Percentiles rank a stretch among this genome's conserved stretches.
These are phyloP conservation scores for Solanum microdontum DNA, from an alignment of 257 asterid species.

Conservation along the genomic window DNA sequence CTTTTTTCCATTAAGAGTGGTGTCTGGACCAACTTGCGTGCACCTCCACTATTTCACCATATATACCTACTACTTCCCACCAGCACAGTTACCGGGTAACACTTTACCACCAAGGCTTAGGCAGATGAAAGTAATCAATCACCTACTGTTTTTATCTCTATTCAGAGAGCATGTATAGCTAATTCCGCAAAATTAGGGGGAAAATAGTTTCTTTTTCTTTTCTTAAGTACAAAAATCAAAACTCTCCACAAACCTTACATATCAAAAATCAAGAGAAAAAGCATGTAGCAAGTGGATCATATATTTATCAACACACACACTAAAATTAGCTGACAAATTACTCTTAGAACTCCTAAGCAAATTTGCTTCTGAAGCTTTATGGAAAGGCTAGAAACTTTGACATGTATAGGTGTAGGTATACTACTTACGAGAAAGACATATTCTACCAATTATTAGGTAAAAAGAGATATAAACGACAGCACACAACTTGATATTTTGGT, in stretches of 20 bases:
- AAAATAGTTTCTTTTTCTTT: fast-evolving
- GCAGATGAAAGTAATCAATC: neutral
- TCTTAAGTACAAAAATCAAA: neutral
- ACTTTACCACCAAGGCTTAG: neutral
- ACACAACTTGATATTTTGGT: neutral
- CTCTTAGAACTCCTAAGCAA: neutral
- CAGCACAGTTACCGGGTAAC: neutral
- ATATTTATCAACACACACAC: neutral
- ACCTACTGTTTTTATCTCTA: neutral
- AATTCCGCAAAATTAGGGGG: neutral
- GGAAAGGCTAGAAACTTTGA: neutral
- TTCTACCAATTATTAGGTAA: neutral
- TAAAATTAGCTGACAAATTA: neutral
- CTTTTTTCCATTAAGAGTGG: neutral
- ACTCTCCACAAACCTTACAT: neutral
- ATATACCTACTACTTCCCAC: neutral
- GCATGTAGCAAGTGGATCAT: neutral
- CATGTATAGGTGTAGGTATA: neutral
- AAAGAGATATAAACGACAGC: neutral
- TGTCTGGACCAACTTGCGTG: neutral
- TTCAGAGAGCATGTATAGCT: neutral
- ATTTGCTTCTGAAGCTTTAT: neutral
- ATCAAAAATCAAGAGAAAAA: neutral
- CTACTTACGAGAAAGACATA: neutral
- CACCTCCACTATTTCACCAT: fast-evolving